phyloP scores from a whole-genome alignment of 148 eudicot genomes.

The Fagopyrum esculentum region DNA sequence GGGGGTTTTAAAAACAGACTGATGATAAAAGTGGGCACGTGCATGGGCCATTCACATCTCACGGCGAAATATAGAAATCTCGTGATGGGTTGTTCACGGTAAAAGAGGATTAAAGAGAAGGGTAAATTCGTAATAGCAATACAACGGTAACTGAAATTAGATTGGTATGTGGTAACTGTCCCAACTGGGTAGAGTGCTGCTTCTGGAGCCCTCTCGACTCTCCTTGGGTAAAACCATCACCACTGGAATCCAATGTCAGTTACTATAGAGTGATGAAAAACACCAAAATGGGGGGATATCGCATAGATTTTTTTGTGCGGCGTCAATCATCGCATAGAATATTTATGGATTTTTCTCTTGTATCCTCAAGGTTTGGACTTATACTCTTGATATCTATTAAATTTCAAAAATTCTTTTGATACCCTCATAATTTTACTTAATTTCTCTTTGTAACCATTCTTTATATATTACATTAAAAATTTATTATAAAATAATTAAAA shows the following conservation, averaged over 20 bases:
- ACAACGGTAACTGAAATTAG: conserved; percentile 5
- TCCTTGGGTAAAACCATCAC: background rate
- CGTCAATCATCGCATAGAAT: too few species aligned
- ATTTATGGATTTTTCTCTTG: too few species aligned
- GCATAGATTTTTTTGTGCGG: too few species aligned
- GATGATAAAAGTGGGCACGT: conserved; percentile 7
- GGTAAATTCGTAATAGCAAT: background rate
- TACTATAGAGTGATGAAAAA: too few species aligned
- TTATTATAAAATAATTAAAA: too few species aligned
- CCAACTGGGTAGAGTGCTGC: background rate
- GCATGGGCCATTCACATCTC: conserved; percentile 2
- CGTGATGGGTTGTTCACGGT: background rate
- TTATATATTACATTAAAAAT: too few species aligned
- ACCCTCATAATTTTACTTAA: too few species aligned
- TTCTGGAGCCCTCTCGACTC: background rate
- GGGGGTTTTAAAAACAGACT: conserved; percentile 1
- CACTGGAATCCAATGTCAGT: background rate
- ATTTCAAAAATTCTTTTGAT: too few species aligned
- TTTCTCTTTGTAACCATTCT: too few species aligned
- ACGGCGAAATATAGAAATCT: conserved; percentile 5
- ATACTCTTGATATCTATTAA: too few species aligned
- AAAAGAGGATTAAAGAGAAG: background rate
- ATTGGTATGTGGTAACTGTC: background rate
- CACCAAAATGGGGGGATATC: too few species aligned
- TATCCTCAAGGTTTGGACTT: too few species aligned